Conservation (phyloP, 495 filamentous ascomycete species). For the Monascus purpureus region DNA sequence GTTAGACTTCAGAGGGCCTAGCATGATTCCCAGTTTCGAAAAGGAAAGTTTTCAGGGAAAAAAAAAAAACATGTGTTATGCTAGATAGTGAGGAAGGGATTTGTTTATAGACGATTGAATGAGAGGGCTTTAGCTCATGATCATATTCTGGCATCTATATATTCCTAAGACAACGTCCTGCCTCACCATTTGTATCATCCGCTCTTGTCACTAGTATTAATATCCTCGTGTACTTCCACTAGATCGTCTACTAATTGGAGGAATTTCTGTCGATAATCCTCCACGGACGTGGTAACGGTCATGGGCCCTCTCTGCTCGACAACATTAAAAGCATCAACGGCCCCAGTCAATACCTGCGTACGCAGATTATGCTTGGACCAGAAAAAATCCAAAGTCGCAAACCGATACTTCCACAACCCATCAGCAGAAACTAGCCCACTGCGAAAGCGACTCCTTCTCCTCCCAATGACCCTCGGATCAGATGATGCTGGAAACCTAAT, state of each 20-base stretch:
- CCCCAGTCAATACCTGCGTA: conserved; percentile 44
- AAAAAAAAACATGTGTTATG: too few species aligned
- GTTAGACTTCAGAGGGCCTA: too few species aligned
- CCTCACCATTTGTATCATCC: too few species aligned
- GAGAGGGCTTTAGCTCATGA: too few species aligned
- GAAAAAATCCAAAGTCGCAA: conserved; percentile 53
- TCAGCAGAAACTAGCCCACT: conserved; percentile 42
- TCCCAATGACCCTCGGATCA: conserved; percentile 8
- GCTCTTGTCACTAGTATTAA: neutral
- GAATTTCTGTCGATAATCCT: conserved; percentile 53
- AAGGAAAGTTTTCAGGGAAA: too few species aligned
- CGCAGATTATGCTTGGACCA: conserved; percentile 55
- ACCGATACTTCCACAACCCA: conserved; percentile 49
- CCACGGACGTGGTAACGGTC: conserved; percentile 53
- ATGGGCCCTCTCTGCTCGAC: conserved; percentile 45
- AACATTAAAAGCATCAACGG: conserved; percentile 47
- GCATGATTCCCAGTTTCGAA: too few species aligned
- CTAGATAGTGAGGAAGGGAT: too few species aligned
- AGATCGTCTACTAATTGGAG: conserved; percentile 43
- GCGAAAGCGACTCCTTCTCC: conserved; percentile 36
- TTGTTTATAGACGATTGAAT: too few species aligned
- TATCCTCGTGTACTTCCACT: conserved; percentile 29
- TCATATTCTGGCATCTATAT: too few species aligned
- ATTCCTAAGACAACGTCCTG: too few species aligned
- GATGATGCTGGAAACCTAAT: conserved; percentile 39